Evolutionary conservation across 345 rosid genomes (phyloP), one percentile per base, ranked within the genome.

Genomic region (Turritis glabra): DNA sequence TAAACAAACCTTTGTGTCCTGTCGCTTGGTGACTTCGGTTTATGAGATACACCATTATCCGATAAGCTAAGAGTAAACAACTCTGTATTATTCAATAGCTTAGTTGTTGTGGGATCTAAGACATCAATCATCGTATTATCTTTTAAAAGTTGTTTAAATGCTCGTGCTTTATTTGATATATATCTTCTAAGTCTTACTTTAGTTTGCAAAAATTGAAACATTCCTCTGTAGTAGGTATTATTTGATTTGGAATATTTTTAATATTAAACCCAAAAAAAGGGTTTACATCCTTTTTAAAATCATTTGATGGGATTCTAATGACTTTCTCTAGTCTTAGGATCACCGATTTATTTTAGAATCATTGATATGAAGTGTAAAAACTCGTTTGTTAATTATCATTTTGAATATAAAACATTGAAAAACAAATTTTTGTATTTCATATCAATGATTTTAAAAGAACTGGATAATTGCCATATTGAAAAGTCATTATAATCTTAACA

Each of bases 1-100:
- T 52, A 68, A 75, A 75, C 30, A 29, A 67, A 27, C 53, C n/a
- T 41, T 40, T 52, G 44, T 59, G 18, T 67, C 17, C 7, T 68
- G 74, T 75, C 68, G 54, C 15, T 75, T 48, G 61, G 53, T 60
- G 68, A 58, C 53, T 51, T 67, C 8, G 43, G 56, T 66, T 17
- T 50, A 75, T 75, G 63, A 59, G 11, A 67, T 47, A 4, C 59
- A 57, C 35, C 61, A 75, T 51, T 67, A 67, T 60, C 69, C 69
- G 74, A 60, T 68, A 68, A 47, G 68, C 27, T 59, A 46, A 19
- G 67, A 67, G 53, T 59, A 57, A 35, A 35, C 14, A 66, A 46
- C 13, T 32, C 7, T 38, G 33, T 29, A 51, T 41, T 29, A 51
- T 41, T 29, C 62, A 54, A 41, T 30, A 40, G 10, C 8, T 53